Evolutionary conservation across 202 grass and related monocot species (phyloP), one percentile per base, ranked within the genome.

Genomic region (Zizania palustris): DNA sequence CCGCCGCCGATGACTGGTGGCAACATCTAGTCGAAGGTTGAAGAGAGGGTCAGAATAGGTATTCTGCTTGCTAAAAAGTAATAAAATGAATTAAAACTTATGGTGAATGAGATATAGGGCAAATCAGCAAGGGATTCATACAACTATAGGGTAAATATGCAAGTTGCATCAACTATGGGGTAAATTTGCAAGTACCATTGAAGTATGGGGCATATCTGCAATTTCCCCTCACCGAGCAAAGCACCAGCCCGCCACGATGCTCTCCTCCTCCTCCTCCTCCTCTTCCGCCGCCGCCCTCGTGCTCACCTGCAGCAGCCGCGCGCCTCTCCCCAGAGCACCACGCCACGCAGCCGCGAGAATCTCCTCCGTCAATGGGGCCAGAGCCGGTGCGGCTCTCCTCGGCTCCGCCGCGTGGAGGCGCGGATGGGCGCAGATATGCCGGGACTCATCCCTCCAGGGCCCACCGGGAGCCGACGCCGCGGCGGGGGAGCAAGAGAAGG

Each of bases 401-500:
- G 39, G 62, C 39, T 8, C 16, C 19, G 59, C 14, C 3, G 36
- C 12, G 19, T 18, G 38, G 12, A 45, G 68, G 19, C 9, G 20
- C 7, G 68, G 36, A 37, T 71, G 58, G 34, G 60, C 59, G 54
- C 84, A 83, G 4, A 69, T 88, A 5, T 77, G 87, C 62, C 51
- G 78, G 39, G 87, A 83, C 28, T 90, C 85, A 36, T 69, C 80
- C 37, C 39, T 84, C 13, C 67, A 81, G 22, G 61, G 84, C 1
- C 72, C 83, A 44, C 38, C 45, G 1, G 67, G 36, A 33, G 51
- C 64, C 41, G 85, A 83, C 13, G 40, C 74, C 45, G 7, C 57
- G 18, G 49, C 67, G 14, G 60, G 53, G 63, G 90, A 86, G 18
- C 48, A 77, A 41, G 82, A 80, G 57, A 67, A 3, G 43, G 82